Evolutionary conservation across 164 flowering plant species (phyloP).

Genomic region (Piper longum): DNA sequence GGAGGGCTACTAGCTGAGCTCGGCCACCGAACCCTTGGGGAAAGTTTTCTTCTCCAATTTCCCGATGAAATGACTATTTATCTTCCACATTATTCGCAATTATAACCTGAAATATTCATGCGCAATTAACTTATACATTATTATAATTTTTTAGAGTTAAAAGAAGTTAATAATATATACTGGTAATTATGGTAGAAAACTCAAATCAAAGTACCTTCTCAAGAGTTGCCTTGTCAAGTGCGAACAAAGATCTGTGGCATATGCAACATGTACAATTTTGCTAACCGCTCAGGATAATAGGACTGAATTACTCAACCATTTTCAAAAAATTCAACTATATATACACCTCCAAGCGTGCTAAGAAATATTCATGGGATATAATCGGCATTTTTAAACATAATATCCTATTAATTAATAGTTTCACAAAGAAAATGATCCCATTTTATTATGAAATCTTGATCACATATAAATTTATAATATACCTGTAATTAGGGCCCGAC

Average conservation of each 20-base stretch:
- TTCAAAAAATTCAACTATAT: no score
- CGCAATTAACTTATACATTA: neutral
- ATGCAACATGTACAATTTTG: conserved; percentile 35
- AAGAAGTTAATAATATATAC: neutral
- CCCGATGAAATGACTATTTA: conserved; percentile 17
- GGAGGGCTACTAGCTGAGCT: conserved; percentile 49
- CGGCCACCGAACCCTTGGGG: conserved; percentile 64
- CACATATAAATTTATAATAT: neutral
- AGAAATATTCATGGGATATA: no score
- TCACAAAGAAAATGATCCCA: neutral
- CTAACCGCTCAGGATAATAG: conserved; percentile 84
- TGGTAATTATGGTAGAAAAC: conserved; percentile 2
- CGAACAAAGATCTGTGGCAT: conserved; percentile 75
- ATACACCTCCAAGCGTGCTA: no score
- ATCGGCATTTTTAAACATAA: no score
- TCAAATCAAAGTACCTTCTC: conserved; percentile 32
- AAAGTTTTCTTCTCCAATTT: conserved; percentile 51
- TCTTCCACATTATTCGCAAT: conserved; percentile 55
- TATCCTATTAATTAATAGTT: neutral
- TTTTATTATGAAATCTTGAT: neutral
- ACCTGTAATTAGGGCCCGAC: conserved; percentile 79
- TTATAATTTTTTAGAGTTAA: no score
- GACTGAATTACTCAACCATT: conserved; percentile 25
- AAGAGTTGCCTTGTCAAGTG: conserved; percentile 61
- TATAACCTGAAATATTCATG: conserved; percentile 34